These are phyloP conservation scores for Cystobasidiopsis lactophilus DNA, from an alignment of 768 basidiomycete genomes.

Conservation along the genomic window DNA sequence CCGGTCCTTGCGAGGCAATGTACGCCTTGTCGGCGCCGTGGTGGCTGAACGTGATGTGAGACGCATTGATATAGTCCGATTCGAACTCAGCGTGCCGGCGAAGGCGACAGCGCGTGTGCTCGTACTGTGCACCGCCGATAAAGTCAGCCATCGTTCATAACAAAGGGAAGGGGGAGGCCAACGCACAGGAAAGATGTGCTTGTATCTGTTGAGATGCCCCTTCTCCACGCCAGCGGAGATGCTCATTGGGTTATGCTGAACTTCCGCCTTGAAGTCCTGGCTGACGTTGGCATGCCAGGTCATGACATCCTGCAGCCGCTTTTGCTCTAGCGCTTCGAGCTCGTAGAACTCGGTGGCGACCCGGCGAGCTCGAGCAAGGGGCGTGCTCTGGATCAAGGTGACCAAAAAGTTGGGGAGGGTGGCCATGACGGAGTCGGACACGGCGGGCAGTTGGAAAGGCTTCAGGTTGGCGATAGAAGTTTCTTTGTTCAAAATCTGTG, in stretches of 20 bases:
- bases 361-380: conserved; percentile 33
- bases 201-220: conserved; percentile 86
- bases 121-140: conserved; percentile 23
- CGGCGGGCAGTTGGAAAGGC: neutral
- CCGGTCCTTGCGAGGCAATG: conserved; percentile 87
- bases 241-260: conserved; percentile 43
- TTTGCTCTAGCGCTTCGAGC: conserved; percentile 76
- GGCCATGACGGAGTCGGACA: conserved; percentile 2
- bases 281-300: conserved; percentile 39
- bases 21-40: conserved; percentile 46
- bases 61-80: conserved; percentile 89
- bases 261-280: conserved; percentile 9
- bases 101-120: conserved; percentile 60
- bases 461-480: conserved; percentile 13
- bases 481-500: conserved; percentile 16
- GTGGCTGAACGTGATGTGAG: conserved; percentile 66
- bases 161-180: neutral
- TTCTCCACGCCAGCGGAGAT: conserved; percentile 93
- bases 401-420: conserved; percentile 13
- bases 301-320: conserved; percentile 72
- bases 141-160: neutral
- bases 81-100: conserved; percentile 23
- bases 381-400: conserved; percentile 8
- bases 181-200: conserved; percentile 82
- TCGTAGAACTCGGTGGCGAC: conserved; percentile 84